Evolutionary conservation across 176 grass and related monocot genomes (phyloP), one percentile per base, ranked within the genome.

Genomic region (Aegilops bicornis): DNA sequence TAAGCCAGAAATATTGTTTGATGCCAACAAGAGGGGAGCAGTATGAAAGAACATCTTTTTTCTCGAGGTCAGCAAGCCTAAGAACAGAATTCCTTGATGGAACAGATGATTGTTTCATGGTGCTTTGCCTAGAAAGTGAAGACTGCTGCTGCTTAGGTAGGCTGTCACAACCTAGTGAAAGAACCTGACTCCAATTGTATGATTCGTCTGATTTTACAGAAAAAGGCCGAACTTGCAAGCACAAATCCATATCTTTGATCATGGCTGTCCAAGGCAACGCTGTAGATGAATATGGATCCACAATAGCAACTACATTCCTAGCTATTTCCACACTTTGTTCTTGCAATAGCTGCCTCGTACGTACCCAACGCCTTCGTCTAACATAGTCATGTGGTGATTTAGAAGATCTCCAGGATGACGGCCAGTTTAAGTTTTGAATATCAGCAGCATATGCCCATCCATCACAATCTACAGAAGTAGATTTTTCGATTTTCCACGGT

Each of bases 401-500:
- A 6, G 90, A 95, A 78, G 90, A 91, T 89, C 87, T 92, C 40
- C 93, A 93, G 25, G 90, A 94, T 68, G 92, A 93, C 80, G 93
- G 93, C 93, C 96, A 98, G 69, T 86, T 87, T 25, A 96, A 79
- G 82, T 89, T 89, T 83, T 86, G 90, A 73, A 98, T 96, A 82
- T 90, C 90, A 75, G 84, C 73, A 89, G 81, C 87, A 92, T 98
- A 98, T 82, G 93, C 84, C 93, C 93, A 98, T 84, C 96, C 96
- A 83, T 98, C 96, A 91, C 70, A 71, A 76, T 98, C 96, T n/a
- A 89, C 86, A 39, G 76, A 98, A 85, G 80, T 87, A 48, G 88
- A 89, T 83, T 89, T 96, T 60, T 98, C 93, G 66, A 98, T 98
- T 96, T 95, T 94, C 96, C 96, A 98, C 23, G 88, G 88, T 64